Evolutionary conservation across 2,329 filamentous ascomycete species (phyloP).

Genomic region (Lasiodiplodia sp.): DNA sequence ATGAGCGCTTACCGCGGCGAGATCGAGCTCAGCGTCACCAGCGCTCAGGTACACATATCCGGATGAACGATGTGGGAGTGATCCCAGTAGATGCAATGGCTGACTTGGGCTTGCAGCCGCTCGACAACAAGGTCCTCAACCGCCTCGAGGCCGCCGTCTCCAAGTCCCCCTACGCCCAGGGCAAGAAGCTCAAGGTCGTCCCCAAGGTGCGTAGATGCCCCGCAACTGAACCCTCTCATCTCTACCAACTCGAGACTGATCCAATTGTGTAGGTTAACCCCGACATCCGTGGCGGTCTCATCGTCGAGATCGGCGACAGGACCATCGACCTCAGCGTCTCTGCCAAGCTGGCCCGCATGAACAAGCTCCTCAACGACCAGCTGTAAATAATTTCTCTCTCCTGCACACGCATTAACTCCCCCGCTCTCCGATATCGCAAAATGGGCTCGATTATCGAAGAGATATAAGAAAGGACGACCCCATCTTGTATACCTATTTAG

Average conservation of each 20-base stretch:
- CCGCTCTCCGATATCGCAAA: constrained; percentile 20
- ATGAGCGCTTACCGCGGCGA: constrained; percentile 91
- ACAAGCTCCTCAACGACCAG: constrained; percentile 97
- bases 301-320: constrained; percentile 96
- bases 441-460: constrained; percentile 2
- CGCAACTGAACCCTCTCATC: constrained; percentile 31
- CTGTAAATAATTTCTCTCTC: constrained; percentile 73
- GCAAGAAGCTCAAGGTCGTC: constrained; percentile 98
- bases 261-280: constrained; percentile 75
- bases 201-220: constrained; percentile 68
- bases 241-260: background rate
- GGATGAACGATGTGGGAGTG: background rate
- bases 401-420: background rate
- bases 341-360: constrained; percentile 94
- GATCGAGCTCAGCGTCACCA: constrained; percentile 91
- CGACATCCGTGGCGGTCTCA: constrained; percentile 89
- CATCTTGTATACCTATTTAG: constrained; percentile 25
- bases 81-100: background rate
- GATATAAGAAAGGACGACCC: background rate
- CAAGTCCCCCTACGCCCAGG: constrained; percentile 89
- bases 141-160: constrained; percentile 86
- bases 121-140: constrained; percentile 85
- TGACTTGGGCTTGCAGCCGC: constrained; percentile 62
- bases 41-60: constrained; percentile 74
- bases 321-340: constrained; percentile 98